Evolutionary conservation across 2,329 filamentous ascomycete genomes (phyloP).

Genomic region (Pestalotiopsis fici): DNA sequence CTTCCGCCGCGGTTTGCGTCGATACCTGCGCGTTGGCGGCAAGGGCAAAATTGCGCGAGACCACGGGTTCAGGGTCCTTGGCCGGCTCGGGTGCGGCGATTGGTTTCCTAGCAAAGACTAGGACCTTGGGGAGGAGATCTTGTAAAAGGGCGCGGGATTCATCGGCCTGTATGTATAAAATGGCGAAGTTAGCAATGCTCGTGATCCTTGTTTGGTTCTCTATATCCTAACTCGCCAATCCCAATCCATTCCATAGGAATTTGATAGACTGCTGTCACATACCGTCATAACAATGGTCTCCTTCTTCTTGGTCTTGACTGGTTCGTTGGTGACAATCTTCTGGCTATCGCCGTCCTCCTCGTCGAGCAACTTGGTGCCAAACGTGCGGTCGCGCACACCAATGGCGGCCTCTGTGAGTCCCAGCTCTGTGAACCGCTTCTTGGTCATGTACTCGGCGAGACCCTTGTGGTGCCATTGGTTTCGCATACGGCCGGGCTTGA

Average conservation of each 20-base stretch:
- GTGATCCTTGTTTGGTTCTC: conserved; percentile 13
- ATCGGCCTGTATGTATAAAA: conserved; percentile 28
- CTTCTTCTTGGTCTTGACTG: conserved; percentile 22
- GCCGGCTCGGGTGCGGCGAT: conserved; percentile 22
- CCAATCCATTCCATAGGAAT: not conserved
- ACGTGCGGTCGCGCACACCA: conserved; percentile 32
- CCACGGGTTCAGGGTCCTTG: conserved; percentile 13
- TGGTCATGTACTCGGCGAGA: conserved; percentile 34
- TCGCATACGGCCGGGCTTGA: conserved; percentile 34
- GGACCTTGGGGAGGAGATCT: conserved; percentile 33
- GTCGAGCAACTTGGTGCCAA: conserved; percentile 21
- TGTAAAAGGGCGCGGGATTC: conserved; percentile 35
- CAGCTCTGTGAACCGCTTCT: conserved; percentile 28
- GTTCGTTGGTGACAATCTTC: conserved; percentile 6
- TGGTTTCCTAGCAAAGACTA: conserved; percentile 39
- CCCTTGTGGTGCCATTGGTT: conserved; percentile 33
- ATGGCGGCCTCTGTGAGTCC: conserved; percentile 31
- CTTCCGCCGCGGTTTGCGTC: conserved; percentile 10
- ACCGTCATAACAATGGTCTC: conserved; percentile 24
- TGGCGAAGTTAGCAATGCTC: not conserved
- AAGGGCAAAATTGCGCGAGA: conserved; percentile 23
- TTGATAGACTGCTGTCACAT: conserved; percentile 1
- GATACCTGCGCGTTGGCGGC: conserved; percentile 22
- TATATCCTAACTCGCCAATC: not conserved
- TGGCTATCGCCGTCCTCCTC: conserved; percentile 15